Evolutionary conservation across 441 rosid species (phyloP), one percentile per base, ranked within the genome.

Genomic region (Syzygium syzygioides): DNA sequence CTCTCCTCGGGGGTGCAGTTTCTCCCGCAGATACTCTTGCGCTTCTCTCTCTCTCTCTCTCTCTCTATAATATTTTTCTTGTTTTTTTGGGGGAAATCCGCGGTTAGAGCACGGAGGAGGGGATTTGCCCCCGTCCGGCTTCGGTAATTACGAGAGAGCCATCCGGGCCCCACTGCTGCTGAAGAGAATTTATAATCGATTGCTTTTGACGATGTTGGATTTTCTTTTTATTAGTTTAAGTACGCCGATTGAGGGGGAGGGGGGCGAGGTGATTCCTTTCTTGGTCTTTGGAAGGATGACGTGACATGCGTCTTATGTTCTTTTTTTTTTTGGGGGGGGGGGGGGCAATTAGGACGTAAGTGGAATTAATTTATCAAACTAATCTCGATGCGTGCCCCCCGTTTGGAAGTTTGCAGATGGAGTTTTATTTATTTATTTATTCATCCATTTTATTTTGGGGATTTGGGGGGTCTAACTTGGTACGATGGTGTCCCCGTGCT

Each of bases 271-370:
- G 28, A 60, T 60, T 60, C 68, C 68, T 60, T 60, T 14, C 68
- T 60, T 60, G 18, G 32, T 2, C 68, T 17, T 17, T 14, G 34
- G 32, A 0, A 32, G 68, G 68, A 32, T 32, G 68, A 28, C 68
- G 28, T 28, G 34, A 17, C 3, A 12, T 14, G 18, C 68, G 3
- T 3, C 2, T 14, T 1, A 4, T 1, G 2, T 2, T 1, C 14
- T 3, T 28, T 9, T 23, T 56, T 25, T 10, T 56, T 19, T 55
- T 2, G 34, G 34, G 4, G 8, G 4, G 20, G 0, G 34, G 34
- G 34, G 4, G 8, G 4, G 20, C 0, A 2, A 60, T 60, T 60
- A 28, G 68, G 68, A 28, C 68, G 0, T 0, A 28, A 7, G 34
- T 1, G 18, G 1, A 60, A 28, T 60, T 60, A 60, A 60, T 59